Base-by-base conservation (phyloP, 495 filamentous ascomycete species). In the Tuber magnatum region DNA sequence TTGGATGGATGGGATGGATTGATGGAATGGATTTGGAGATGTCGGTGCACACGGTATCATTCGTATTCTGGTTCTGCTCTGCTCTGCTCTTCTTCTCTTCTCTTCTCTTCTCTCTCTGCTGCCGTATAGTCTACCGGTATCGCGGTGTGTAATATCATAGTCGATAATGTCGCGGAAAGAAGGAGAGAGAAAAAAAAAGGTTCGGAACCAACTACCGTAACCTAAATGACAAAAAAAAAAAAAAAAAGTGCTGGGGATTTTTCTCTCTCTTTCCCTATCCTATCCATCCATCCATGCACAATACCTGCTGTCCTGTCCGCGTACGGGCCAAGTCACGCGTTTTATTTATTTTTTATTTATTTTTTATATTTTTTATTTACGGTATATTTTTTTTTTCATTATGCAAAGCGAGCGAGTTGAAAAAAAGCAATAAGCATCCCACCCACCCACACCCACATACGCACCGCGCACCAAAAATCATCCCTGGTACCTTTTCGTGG, bases 401-500 rank as follows among this genome's bases (percentile, higher is more conserved):
- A 0, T n/a, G 22, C 7, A 6, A 7, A 24, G 46, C 14, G 9
- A 61, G n/a, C 5, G n/a, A 61, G n/a, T 28, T 24, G 10, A 12
- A 56, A 56, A 56, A 28, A 28, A 32, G 14, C 14, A 61, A 28
- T 2, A 32, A 32, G 0, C 7, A 51, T 10, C 51, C 51, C 51
- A 32, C 44, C 6, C 44, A 24, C 18, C 18, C 18, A 48, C 51
- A 28, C 51, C n/a, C 24, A 28, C 51, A 28, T n/a, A 24, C 46
- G 14, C 51, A 0, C 5, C 51, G n/a, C n/a, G n/a, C n/a, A n/a
- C n/a, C n/a, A n/a, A n/a, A 24, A 48, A 32, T 61, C 9, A 61
- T 61, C 51, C 51, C 51, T 61, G 51, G 51, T 61, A 61, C 51
- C 51, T 61, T 61, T 61, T 61, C 51, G 32, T 61, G 51, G n/a